Evolutionary conservation across 2,329 filamentous ascomycete genomes (phyloP), one percentile per base, ranked within the genome.

Genomic region (Myriosclerotinia scirpicola): DNA sequence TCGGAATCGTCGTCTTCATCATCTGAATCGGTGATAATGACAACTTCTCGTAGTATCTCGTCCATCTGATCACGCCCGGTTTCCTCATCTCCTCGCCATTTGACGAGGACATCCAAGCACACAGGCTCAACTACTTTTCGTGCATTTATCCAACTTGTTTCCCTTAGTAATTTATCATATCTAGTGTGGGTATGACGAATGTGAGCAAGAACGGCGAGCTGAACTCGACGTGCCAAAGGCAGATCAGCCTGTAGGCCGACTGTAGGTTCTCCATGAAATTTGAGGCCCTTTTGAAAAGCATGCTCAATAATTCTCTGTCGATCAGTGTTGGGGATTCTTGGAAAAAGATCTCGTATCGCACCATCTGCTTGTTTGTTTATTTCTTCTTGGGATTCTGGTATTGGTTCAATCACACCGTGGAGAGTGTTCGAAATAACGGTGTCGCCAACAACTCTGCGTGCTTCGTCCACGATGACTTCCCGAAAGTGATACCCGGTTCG

Each of bases 81-180:
- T 75, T 90, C 87, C 75, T 90, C 87, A 71, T 90, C 87, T 65
- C 87, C 87, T 79, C 87, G 86, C 87, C 87, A 90, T 83, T 89
- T 89, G 80, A 89, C 84, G 76, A 90, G 83, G 64, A 86, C 80
- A 71, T 89, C 87, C 55, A 89, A 79, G 69, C 87, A 89, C 17
- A 86, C 78, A 42, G 81, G 77, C 71, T 89, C 85, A 54, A 89
- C 86, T 52, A 82, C 82, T 77, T 83, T 87, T 69, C 87, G 81
- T 63, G 87, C 86, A 73, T 85, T 85, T 61, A 80, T 78, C 80
- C 85, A 89, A 22, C 78, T 80, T 6, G 84, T 85, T 72, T 88
- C 84, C 72, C 76, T 82, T 20, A 89, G 78, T 22, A 89, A 78
- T 67, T 83, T 76, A 73, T 90, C 87, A 78, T 90, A 90, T 71